Base-by-base conservation (phyloP, 176 grass and related monocot species). In the Oropetium thomaeum region DNA sequence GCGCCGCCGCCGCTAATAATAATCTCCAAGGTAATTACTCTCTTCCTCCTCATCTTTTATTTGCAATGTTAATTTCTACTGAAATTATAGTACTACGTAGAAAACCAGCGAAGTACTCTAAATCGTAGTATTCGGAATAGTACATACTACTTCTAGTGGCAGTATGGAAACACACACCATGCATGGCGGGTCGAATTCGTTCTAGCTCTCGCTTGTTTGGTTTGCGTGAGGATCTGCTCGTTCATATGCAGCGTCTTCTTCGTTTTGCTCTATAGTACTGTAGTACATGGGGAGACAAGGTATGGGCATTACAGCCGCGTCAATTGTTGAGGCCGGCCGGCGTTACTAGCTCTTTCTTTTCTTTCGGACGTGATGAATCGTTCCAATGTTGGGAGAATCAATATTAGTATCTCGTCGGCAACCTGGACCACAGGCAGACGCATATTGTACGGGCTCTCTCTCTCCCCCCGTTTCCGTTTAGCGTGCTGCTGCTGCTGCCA, bases 1-100 rank as follows among this genome's bases (percentile, higher is more conserved):
- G 81, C 75, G 55, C 61, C 63, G 61, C 65, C 4, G 22, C 28
- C n/a, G n/a, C n/a, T n/a, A n/a, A n/a, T n/a, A n/a, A n/a, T n/a
- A 45, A 83, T 16, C 28, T 79, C 35, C 22, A 45, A 8, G 20
- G 64, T 80, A 88, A 84, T 26, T 7, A 0, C 5, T 8, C n/a
- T 13, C 76, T 67, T 0, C 13, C 20, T 31, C 9, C 10, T 40
- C 20, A 61, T 32, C 7, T 42, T 13, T n/a, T n/a, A n/a, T n/a
- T n/a, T n/a, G n/a, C n/a, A n/a, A n/a, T n/a, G n/a, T n/a, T n/a
- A n/a, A 57, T 5, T 58, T 2, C 53, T 57, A 27, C 52, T 55
- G 53, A 22, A 23, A 19, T 19, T 10, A 2, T 23, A 23, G n/a
- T 23, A 54, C 14, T 22, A 0, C 20, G 49, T 54, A 23, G 10